Percentiles rank a stretch among this genome's conserved stretches.
These are phyloP conservation scores for Teratosphaeriaceae sp. DNA, from an alignment of 2,329 filamentous ascomycete genomes.

Conservation along the genomic window DNA sequence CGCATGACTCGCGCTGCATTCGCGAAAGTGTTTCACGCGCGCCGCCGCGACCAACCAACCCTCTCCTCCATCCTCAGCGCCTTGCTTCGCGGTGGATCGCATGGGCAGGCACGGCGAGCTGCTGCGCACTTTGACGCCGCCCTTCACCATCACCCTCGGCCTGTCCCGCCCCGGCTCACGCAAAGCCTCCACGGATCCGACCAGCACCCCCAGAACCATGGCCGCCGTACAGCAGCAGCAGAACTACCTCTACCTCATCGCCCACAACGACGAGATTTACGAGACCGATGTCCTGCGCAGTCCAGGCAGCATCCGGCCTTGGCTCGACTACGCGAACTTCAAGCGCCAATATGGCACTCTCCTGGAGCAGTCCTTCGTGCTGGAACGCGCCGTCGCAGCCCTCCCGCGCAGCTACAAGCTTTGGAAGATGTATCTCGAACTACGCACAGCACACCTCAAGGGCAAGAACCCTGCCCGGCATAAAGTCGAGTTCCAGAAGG, in stretches of 20 bases:
- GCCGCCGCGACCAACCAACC: not conserved
- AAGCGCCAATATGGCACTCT: slow-evolving; percentile 80
- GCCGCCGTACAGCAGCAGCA: slow-evolving; percentile 13
- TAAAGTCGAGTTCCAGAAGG: slow-evolving; percentile 77
- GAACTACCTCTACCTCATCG: slow-evolving; percentile 44
- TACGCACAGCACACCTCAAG: slow-evolving; percentile 60
- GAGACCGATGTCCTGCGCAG: slow-evolving; percentile 92
- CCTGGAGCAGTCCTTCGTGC: slow-evolving; percentile 77
- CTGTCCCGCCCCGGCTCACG: slow-evolving; percentile 14
- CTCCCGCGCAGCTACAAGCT: slow-evolving; percentile 95
- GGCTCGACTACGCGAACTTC: slow-evolving; percentile 89
- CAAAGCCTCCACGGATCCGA: slow-evolving; percentile 4
- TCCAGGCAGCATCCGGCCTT: slow-evolving; percentile 79
- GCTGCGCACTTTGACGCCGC: slow-evolving; percentile 33
- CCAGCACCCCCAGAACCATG: slow-evolving; percentile 4
- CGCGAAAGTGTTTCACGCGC: not conserved
- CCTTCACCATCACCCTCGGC: slow-evolving; percentile 21
- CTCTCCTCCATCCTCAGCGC: not conserved
- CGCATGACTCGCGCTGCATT: slow-evolving; percentile 1
- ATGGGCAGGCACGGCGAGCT: slow-evolving; percentile 42
- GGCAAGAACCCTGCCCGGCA: slow-evolving; percentile 78
- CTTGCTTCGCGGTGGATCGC: not conserved
- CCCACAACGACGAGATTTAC: slow-evolving; percentile 87
- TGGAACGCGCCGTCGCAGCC: slow-evolving; percentile 85
- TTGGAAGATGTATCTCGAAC: slow-evolving; percentile 93